Conservation (phyloP, 805 yeast species). For the Candida incommunis region DNA sequence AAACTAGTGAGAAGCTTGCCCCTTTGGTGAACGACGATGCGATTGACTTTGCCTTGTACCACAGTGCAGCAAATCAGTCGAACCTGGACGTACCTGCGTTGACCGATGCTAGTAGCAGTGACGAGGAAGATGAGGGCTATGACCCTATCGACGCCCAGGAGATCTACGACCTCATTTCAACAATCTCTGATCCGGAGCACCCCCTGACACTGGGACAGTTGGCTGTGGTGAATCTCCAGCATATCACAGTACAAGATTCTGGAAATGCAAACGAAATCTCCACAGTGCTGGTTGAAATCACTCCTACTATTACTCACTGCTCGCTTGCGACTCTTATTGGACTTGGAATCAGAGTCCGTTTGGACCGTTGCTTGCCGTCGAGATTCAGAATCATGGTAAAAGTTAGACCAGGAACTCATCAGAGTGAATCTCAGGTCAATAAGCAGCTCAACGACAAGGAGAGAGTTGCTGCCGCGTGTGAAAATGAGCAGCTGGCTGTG, state of each 20-base stretch:
- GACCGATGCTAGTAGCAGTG: no score
- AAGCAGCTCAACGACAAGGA: constrained; percentile 96
- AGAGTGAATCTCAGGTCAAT: constrained; percentile 89
- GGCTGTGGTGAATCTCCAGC: constrained; percentile 78
- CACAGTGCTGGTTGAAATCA: constrained; percentile 66
- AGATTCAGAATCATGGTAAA: constrained; percentile 67
- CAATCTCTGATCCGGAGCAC: constrained; percentile 93
- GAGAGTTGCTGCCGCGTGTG: constrained; percentile 97
- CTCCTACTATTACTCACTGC: constrained; percentile 97
- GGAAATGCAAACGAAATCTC: constrained; percentile 43
- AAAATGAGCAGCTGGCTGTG: constrained; percentile 75
- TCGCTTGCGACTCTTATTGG: constrained; percentile 94
- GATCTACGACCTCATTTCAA: constrained; percentile 70
- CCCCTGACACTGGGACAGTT: constrained; percentile 89
- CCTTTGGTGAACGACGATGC: constrained; percentile 11
- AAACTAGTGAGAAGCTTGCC: constrained; percentile 11
- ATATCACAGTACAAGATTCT: constrained; percentile 56
- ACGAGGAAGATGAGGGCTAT: constrained; percentile 15
- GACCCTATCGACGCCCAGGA: constrained; percentile 82
- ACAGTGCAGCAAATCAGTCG: constrained; percentile 10
- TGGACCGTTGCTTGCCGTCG: constrained; percentile 79
- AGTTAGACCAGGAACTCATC: constrained; percentile 86
- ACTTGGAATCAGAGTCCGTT: constrained; percentile 79
- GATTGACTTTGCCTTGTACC: constrained; percentile 7
- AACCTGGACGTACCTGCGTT: constrained; percentile 10